Conservation (phyloP, 1,139 yeast species). For the Scheffersomyces parashehatae region DNA sequence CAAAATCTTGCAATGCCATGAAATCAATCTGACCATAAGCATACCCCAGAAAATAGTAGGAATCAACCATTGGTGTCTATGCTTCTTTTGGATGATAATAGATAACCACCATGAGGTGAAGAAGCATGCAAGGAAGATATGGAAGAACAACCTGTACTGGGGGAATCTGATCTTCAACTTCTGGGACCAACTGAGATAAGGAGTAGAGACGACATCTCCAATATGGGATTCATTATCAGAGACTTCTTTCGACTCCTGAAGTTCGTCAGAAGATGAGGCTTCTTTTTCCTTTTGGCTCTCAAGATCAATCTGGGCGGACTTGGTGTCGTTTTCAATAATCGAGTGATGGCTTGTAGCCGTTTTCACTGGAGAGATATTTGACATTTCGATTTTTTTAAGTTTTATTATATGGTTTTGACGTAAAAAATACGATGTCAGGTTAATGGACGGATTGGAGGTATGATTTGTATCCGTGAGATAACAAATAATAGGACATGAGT, state of each 20-base stretch:
- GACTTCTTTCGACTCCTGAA: not conserved
- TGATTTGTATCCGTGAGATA: slow-evolving; percentile 6
- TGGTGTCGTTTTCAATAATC: not conserved
- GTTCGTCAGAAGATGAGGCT: not conserved
- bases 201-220: slow-evolving; percentile 1
- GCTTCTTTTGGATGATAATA: slow-evolving; percentile 52
- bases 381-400: not conserved
- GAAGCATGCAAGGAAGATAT: slow-evolving; percentile 41
- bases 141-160: slow-evolving; percentile 21
- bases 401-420: no score
- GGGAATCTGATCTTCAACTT: slow-evolving; percentile 11
- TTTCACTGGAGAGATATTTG: not conserved
- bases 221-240: not conserved
- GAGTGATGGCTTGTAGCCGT: not conserved
- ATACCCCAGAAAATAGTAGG: slow-evolving; percentile 60
- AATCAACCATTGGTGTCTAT: slow-evolving; percentile 60
- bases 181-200: slow-evolving; percentile 1
- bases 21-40: slow-evolving; percentile 55
- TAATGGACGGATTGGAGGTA: slow-evolving; percentile 16
- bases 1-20: slow-evolving; percentile 52
- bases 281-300: not conserved
- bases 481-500: slow-evolving; percentile 6
- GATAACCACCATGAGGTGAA: slow-evolving; percentile 73
- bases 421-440: slow-evolving; percentile 3
- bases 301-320: not conserved